Percentiles rank a stretch among this genome's conserved stretches.
These are phyloP conservation scores for Amaranthus palmeri DNA, from an alignment of 148 eudicot genomes.

Conservation along the genomic window DNA sequence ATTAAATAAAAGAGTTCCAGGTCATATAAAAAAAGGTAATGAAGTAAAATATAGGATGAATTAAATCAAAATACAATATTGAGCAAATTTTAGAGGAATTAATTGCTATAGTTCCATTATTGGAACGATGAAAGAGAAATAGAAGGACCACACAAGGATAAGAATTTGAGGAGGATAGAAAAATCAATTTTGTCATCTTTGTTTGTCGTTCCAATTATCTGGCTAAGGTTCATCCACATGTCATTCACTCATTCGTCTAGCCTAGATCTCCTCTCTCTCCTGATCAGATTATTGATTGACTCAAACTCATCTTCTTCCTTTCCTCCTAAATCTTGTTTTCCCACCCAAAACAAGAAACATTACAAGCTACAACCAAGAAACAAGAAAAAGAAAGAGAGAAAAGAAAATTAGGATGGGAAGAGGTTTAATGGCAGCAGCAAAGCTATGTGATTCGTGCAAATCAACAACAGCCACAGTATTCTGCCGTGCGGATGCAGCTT, in stretches of 20 bases:
- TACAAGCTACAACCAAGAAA: neutral
- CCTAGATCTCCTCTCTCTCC: slow-evolving; percentile 24
- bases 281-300: slow-evolving; percentile 17
- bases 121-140: too few relatives aligned
- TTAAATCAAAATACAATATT: too few relatives aligned
- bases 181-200: slow-evolving; percentile 6
- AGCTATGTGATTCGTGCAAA: slow-evolving; percentile 68
- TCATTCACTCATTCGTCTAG: slow-evolving; percentile 9
- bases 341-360: neutral
- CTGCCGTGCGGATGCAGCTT: slow-evolving; percentile 67
- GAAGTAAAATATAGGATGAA: too few relatives aligned
- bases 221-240: slow-evolving; percentile 30
- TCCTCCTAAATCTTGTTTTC: too few relatives aligned
- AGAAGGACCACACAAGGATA: neutral
- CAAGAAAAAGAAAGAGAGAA: neutral
- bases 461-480: slow-evolving; percentile 46
- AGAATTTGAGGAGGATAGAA: neutral
- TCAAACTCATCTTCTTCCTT: neutral
- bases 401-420: slow-evolving; percentile 9
- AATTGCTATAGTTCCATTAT: too few relatives aligned
- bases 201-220: neutral
- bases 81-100: too few relatives aligned
- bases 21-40: too few relatives aligned
- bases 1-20: too few relatives aligned
- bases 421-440: slow-evolving; percentile 30